Conservation (phyloP, 1,139 yeast genomes). For the Candida sanyaensis region DNA sequence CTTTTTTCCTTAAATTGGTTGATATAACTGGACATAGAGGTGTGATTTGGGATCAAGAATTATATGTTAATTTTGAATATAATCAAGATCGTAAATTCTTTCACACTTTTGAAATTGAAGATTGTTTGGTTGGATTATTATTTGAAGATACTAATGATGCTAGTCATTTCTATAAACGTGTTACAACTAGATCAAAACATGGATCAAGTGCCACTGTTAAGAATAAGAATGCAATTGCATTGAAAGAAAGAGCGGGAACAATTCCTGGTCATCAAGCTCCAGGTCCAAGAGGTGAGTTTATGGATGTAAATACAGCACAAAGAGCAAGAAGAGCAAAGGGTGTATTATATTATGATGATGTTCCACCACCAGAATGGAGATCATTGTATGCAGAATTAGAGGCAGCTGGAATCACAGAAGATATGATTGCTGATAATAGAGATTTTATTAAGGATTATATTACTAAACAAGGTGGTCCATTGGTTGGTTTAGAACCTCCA, state of each 20-base stretch:
- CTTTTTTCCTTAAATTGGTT: conserved; percentile 85
- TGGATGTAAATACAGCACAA: conserved; percentile 53
- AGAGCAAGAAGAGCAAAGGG: conserved; percentile 59
- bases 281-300: conserved; percentile 75
- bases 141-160: conserved; percentile 93
- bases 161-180: conserved; percentile 75
- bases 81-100: conserved; percentile 93
- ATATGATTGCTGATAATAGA: conserved; percentile 85
- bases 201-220: conserved; percentile 83
- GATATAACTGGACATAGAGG: conserved; percentile 83
- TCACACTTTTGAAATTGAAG: conserved; percentile 92
- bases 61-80: conserved; percentile 84
- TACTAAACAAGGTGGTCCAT: conserved; percentile 76
- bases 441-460: conserved; percentile 81
- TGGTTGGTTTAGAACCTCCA: conserved; percentile 86
- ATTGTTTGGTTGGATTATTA: conserved; percentile 82
- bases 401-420: conserved; percentile 79
- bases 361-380: conserved; percentile 88
- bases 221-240: conserved; percentile 85
- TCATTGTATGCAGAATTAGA: conserved; percentile 73
- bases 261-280: conserved; percentile 31
- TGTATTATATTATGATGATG: conserved; percentile 70
- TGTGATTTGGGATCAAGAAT: conserved; percentile 95
- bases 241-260: conserved; percentile 53
- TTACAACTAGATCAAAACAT: conserved; percentile 72